Percentiles rank a stretch among this genome's conserved stretches.
phyloP scores from a whole-genome alignment of 208 protist genomes.

The Acanthamoeba sp. region DNA sequence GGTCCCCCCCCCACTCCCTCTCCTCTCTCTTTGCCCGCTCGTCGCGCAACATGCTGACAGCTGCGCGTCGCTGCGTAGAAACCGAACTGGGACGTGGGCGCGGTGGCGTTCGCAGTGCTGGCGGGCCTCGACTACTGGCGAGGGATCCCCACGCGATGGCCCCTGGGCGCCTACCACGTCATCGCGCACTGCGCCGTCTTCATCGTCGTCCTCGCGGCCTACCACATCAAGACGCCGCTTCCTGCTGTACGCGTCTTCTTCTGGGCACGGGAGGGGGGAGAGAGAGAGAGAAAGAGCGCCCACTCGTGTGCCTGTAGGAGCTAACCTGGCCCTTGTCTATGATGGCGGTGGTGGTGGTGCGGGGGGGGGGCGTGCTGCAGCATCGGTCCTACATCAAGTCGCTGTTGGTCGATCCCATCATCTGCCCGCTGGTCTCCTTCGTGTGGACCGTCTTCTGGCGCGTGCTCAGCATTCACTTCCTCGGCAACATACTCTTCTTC shows the following conservation, averaged over 20 bases:
- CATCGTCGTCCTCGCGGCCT: constrained; percentile 47
- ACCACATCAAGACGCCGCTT: constrained; percentile 56
- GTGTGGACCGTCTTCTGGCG: constrained; percentile 10
- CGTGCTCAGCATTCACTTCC: constrained; percentile 33
- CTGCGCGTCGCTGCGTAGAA: not conserved
- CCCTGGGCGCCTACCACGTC: constrained; percentile 45
- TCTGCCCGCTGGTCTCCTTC: not conserved
- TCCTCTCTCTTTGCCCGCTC: not conserved
- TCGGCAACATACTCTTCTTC: constrained; percentile 54
- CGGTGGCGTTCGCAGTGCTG: not conserved
- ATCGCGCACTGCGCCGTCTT: constrained; percentile 43
- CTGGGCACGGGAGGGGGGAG: too few species aligned
- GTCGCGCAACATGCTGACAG: not conserved
- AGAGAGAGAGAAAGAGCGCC: too few species aligned
- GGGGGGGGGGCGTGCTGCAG: not conserved
- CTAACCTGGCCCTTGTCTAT: not conserved
- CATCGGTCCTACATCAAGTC: constrained; percentile 51
- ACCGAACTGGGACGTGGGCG: constrained; percentile 61
- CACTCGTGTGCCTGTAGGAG: too few species aligned
- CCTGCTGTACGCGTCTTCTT: constrained; percentile 24
- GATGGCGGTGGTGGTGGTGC: too few species aligned
- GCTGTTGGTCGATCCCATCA: constrained; percentile 39
- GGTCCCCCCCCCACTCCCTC: not conserved
- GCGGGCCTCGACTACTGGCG: constrained; percentile 35
- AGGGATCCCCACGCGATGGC: constrained; percentile 27